Conservation (phyloP, 208 protist genomes). For the Trichomonas tenax region DNA sequence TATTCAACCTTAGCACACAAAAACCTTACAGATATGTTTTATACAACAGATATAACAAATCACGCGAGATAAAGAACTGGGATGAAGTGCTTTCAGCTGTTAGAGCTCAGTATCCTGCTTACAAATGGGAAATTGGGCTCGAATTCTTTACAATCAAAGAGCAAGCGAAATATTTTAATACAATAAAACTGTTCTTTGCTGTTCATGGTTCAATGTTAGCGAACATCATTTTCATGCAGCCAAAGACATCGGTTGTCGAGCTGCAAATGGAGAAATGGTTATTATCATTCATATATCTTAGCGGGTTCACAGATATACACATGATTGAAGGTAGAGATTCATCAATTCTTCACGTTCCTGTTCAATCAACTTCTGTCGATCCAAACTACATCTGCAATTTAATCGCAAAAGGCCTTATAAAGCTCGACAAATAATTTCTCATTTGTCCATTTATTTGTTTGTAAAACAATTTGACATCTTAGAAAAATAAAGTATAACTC, state of each 20-base stretch:
- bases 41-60: not conserved
- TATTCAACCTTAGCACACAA: not conserved
- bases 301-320: not conserved
- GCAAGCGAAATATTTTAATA: not conserved
- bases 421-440: no score
- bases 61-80: not conserved
- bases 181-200: not conserved
- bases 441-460: no score
- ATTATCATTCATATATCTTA: not conserved
- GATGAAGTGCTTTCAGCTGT: not conserved
- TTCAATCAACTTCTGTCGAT: not conserved
- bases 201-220: not conserved
- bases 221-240: not conserved
- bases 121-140: not conserved
- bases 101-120: not conserved
- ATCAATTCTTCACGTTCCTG: not conserved
- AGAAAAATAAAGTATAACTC: no score
- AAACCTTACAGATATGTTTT: not conserved
- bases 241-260: not conserved
- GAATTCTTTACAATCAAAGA: not conserved
- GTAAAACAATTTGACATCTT: no score
- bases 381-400: no score
- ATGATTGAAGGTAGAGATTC: not conserved
- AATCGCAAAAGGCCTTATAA: no score
- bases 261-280: conserved; percentile 11